phyloP scores from a whole-genome alignment of 495 filamentous ascomycete genomes.

The Annulohypoxylon maeteangense region DNA sequence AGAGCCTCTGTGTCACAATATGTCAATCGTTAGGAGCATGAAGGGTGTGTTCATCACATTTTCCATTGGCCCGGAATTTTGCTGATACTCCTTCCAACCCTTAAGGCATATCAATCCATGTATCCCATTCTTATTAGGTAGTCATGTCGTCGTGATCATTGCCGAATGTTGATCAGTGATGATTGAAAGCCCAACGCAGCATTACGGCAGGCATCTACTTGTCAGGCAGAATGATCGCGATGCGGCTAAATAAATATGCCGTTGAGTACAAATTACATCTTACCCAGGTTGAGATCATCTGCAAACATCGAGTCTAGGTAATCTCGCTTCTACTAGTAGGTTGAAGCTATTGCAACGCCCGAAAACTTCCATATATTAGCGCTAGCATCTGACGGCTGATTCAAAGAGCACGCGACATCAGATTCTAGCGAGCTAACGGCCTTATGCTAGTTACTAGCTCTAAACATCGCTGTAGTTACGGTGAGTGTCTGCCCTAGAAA shows the following conservation, averaged over 20 bases:
- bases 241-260: slow-evolving; percentile 43
- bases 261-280: not conserved
- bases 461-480: not conserved
- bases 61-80: not conserved
- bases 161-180: slow-evolving; percentile 25
- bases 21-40: not conserved
- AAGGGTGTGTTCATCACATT: not conserved
- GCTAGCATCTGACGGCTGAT: not conserved
- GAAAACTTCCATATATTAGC: not conserved
- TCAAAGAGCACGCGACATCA: not conserved
- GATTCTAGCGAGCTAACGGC: not conserved
- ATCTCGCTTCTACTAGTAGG: slow-evolving; percentile 1
- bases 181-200: slow-evolving; percentile 2
- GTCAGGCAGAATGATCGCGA: slow-evolving; percentile 30
- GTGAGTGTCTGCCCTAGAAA: not conserved
- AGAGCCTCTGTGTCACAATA: slow-evolving; percentile 5
- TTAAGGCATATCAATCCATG: slow-evolving; percentile 7
- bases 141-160: slow-evolving; percentile 6
- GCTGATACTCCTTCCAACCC: not conserved
- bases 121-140: slow-evolving; percentile 1
- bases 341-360: not conserved
- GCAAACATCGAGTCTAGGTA: not conserved
- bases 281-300: slow-evolving; percentile 4
- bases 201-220: not conserved
- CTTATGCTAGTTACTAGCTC: not conserved